Evolutionary conservation across 495 filamentous ascomycete genomes (phyloP), one percentile per base, ranked within the genome.

Genomic region (Tuber borchii): DNA sequence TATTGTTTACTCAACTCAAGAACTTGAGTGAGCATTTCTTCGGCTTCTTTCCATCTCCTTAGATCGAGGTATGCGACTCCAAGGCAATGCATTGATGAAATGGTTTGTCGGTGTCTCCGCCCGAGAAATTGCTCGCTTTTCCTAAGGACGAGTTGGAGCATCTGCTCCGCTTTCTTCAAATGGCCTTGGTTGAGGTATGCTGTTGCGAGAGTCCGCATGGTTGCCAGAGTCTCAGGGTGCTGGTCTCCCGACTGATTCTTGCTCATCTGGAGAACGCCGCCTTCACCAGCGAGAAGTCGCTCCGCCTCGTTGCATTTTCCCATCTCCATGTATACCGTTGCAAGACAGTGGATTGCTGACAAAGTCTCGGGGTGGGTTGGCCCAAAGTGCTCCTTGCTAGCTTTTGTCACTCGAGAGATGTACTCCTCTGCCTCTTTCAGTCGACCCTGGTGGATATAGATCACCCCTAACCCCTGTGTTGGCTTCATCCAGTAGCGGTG

Each of bases 141-240:
- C 19, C n/a, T 37, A 17, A 75, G 39, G 26, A 75, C 40, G 39
- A 71, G 34, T 8, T 44, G 74, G 26, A 39, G 69, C 8, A 75
- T 22, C 44, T 40, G 42, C 34, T 56, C 74, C 5, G 74, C n/a
- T 31, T 71, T 51, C 19, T 56, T 40, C 45, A 34, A 61, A 14
- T 31, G 26, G 5, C 42, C 68, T 40, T 74, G 71, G 56, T 51
- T 70, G 51, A 44, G 26, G 31, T 76, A 76, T 48, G 71, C 73
- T 22, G 71, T 78, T 34, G 78, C 80, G 16, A 86, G 81, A 74
- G 83, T 84, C 69, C 19, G 34, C 79, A 84, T 85, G 69, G 77
- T 83, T 0, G 72, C 80, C 12, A 85, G 73, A 56, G 84, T 85
- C 70, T 80, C 51, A 40, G 81, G 84, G 77, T 86, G 83, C 26